Evolutionary conservation across 1,284 basidiomycete species (phyloP), one percentile per base, ranked within the genome.

Genomic region (Amylostereum areolatum): DNA sequence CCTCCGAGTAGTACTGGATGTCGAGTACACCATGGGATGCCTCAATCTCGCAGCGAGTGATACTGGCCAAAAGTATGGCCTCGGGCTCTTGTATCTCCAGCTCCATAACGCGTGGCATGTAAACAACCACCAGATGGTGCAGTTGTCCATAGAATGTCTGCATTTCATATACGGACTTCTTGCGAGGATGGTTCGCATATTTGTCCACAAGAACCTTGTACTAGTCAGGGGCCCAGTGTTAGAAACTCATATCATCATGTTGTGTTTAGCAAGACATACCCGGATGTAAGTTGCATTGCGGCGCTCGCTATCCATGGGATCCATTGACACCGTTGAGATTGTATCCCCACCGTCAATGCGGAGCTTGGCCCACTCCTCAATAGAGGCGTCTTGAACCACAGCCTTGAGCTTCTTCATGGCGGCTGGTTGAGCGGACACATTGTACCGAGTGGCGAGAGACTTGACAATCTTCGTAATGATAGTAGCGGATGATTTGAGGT

Each of bases 111-210:
- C 32, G 8, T 9, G 50, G 50, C n/a, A 52, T 30, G 8, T 25
- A 27, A n/a, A 52, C 47, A 12, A 39, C 32, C 35, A 43, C 3
- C 5, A 52, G 39, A 39, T 45, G 50, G 32, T 52, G 50, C 8
- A 52, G 40, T 27, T 43, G 41, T 11, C 46, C 46, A 33, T 43
- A 52, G 29, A 34, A 48, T 29, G 46, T 52, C 43, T 45, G 18
- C 28, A 27, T 35, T 33, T 52, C 46, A 28, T 31, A 52, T 12
- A 29, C 27, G 6, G 36, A 12, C 9, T 37, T 29, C 3, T 31
- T 12, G 5, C 9, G 18, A 5, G 7, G 18, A 24, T 39, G 12
- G 7, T 28, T 28, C 34, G 31, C 30, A 37, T 27, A 18, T 35
- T n/a, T 25, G 34, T 30, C 30, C 27, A 18, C 32, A 29, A 47